Evolutionary conservation across 139 green algal genomes (phyloP).

Genomic region (Choricystis sp.): DNA sequence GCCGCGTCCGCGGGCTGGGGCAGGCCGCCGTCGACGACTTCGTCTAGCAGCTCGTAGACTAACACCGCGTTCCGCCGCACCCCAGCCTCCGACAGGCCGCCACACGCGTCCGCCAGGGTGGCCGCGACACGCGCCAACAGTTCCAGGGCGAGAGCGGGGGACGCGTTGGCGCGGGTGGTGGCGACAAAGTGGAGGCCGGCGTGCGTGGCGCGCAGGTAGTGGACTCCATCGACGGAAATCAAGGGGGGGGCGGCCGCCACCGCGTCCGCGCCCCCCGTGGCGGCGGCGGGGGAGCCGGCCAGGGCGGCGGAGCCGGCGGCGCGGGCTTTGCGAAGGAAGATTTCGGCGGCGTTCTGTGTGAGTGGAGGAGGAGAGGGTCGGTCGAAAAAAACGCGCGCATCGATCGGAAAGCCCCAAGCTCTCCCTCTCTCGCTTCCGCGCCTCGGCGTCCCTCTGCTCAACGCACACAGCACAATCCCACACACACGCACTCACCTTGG

Average conservation of each 20-base stretch:
- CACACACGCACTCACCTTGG: no score
- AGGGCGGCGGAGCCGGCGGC: constrained; percentile 38
- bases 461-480: no score
- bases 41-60: constrained; percentile 94
- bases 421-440: not conserved
- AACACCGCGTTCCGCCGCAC: constrained; percentile 92
- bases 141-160: constrained; percentile 77
- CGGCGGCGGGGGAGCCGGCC: not conserved
- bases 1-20: constrained; percentile 82
- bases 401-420: not conserved
- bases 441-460: not conserved
- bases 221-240: constrained; percentile 84
- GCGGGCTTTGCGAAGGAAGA: constrained; percentile 77
- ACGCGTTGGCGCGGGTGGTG: constrained; percentile 75
- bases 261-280: not conserved
- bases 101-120: constrained; percentile 82
- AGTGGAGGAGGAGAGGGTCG: not conserved
- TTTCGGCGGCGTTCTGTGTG: constrained; percentile 46
- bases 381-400: not conserved
- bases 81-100: constrained; percentile 74
- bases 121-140: constrained; percentile 69
- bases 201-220: constrained; percentile 82
- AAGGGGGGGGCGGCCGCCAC: constrained; percentile 65
- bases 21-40: constrained; percentile 74
- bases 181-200: constrained; percentile 73